These are phyloP conservation scores for Pseudonectria buxi DNA, from an alignment of 2,329 filamentous ascomycete species.

Conservation along the genomic window DNA sequence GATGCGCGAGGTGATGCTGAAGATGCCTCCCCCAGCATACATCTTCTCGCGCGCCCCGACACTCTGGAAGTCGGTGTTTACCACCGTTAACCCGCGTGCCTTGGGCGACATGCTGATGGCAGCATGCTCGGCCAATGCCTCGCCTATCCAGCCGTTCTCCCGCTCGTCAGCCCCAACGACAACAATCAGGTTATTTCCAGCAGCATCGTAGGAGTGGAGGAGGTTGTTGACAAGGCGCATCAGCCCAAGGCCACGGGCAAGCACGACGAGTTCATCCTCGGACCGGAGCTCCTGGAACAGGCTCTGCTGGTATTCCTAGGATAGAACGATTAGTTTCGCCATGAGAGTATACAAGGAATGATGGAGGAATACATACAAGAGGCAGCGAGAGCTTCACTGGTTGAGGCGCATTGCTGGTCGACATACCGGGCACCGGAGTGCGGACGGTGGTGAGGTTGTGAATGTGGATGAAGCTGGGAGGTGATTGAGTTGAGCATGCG, in stretches of 20 bases:
- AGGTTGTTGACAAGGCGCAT: slow-evolving; percentile 92
- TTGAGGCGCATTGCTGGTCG: slow-evolving; percentile 48
- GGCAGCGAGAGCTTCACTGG: slow-evolving; percentile 78
- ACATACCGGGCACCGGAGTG: slow-evolving; percentile 35
- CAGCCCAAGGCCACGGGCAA: slow-evolving; percentile 86
- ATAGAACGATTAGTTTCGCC: slow-evolving; percentile 3
- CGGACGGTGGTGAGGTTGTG: slow-evolving; percentile 5
- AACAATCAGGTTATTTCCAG: slow-evolving; percentile 86
- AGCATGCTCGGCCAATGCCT: slow-evolving; percentile 91
- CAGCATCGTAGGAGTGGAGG: slow-evolving; percentile 92
- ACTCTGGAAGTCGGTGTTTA: slow-evolving; percentile 91
- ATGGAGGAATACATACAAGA: slow-evolving; percentile 21
- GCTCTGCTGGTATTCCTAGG: slow-evolving; percentile 85
- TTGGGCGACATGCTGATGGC: slow-evolving; percentile 77
- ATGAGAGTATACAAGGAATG: neutral
- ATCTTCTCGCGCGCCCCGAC: slow-evolving; percentile 84
- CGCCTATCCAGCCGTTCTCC: slow-evolving; percentile 95
- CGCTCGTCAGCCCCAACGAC: slow-evolving; percentile 84
- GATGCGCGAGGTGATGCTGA: slow-evolving; percentile 94
- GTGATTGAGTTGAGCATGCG: neutral
- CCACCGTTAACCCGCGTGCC: slow-evolving; percentile 78
- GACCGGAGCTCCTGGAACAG: slow-evolving; percentile 84
- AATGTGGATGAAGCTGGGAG: neutral
- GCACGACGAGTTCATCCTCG: slow-evolving; percentile 89
- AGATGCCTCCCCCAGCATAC: slow-evolving; percentile 82